Base-by-base conservation (phyloP, 1,284 basidiomycete genomes). In the Puccinia coronata region DNA sequence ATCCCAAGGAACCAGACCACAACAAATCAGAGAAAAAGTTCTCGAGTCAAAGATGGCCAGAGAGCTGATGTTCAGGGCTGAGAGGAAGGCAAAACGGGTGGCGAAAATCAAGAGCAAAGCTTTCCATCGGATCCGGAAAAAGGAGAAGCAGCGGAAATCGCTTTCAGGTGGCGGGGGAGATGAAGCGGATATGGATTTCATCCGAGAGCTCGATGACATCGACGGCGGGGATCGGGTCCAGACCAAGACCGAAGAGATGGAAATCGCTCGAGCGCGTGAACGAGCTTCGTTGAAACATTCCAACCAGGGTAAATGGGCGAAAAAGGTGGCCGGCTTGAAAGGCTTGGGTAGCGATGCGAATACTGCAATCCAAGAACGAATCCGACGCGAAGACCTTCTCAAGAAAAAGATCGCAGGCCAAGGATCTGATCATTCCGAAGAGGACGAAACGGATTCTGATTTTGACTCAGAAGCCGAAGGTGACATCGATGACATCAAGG, bases 101-200 rank as follows among this genome's bases (percentile, higher is more conserved):
- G 91, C 92, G 55, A 98, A 97, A 88, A 98, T 99, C 88, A 98
- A 99, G 89, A 93, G 92, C 86, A 98, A 96, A 87, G 91, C 94
- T 3, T 98, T 94, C 86, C 89, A 95, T 53, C 92, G 93, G 84
- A 89, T 98, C 70, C 91, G 91, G 84, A 90, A 94, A 86, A 94
- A 93, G 86, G 75, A 78, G 47, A 78, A 78, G n/a, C 28, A 59
- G 16, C 39, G 75, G 8, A 53, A 49, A 65, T 65, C 41, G 25
- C 51, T 83, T 55, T 67, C 63, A 31, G 57, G 57, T 20, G 31
- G 14, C 43, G 41, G 63, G 3, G 74, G 83, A 69, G 80, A 82
- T 82, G 82, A 71, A 6, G 11, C 31, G 8, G 75, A 81, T 25
- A 69, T 75, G 80, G 61, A 70, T 12, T 67, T 75, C 23, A 57